Conservation (phyloP, 805 yeast species). For the Pichia eremophila region DNA sequence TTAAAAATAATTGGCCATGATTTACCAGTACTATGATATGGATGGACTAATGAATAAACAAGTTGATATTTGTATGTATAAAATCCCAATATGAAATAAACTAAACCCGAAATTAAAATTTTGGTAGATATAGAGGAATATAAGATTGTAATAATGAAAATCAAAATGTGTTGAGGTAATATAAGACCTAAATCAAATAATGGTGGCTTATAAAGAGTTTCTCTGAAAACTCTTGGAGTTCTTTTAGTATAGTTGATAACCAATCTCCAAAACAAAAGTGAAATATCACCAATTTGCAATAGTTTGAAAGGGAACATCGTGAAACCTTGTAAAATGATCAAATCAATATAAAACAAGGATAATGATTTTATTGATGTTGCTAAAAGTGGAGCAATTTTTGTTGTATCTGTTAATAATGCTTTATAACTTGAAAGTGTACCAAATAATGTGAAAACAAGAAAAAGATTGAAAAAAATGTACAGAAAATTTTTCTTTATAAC, state of each 20-base stretch:
- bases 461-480: slow-evolving; percentile 52
- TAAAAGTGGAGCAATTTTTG: slow-evolving; percentile 46
- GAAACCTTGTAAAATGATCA: slow-evolving; percentile 62
- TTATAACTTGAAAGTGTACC: slow-evolving; percentile 55
- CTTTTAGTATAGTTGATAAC: slow-evolving; percentile 27
- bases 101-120: slow-evolving; percentile 48
- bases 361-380: slow-evolving; percentile 44
- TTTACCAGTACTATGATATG: slow-evolving; percentile 58
- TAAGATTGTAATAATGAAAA: slow-evolving; percentile 48
- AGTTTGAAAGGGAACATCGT: slow-evolving; percentile 53
- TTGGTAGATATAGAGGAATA: slow-evolving; percentile 56
- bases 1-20: slow-evolving; percentile 59
- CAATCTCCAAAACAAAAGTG: slow-evolving; percentile 35
- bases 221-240: slow-evolving; percentile 45
- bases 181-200: slow-evolving; percentile 53
- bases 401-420: slow-evolving; percentile 48
- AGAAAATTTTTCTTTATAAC: slow-evolving; percentile 50
- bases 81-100: slow-evolving; percentile 46
- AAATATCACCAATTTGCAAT: slow-evolving; percentile 46
- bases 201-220: slow-evolving; percentile 46
- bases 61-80: slow-evolving; percentile 56
- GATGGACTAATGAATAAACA: slow-evolving; percentile 52
- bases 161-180: slow-evolving; percentile 52
- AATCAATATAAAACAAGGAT: slow-evolving; percentile 46
- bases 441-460: slow-evolving; percentile 50